A percentile compares a stretch with the other conserved stretches of the same genome.
phyloP scores from a whole-genome alignment of 129 eudicot genomes.

The Centrapalus pauciflorus region DNA sequence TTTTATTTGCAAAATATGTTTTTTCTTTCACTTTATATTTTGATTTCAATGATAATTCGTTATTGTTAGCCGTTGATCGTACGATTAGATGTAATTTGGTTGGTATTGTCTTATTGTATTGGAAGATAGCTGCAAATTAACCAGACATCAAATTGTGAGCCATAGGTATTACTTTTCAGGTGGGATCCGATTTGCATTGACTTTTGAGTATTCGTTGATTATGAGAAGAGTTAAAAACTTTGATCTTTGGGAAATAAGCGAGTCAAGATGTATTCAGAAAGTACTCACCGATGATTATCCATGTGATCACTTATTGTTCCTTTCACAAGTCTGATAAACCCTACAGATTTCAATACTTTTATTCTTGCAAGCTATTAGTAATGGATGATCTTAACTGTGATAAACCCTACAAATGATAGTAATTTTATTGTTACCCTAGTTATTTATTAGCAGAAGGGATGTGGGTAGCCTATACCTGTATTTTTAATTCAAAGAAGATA shows the following conservation, averaged over 20 bases:
- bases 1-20: background rate
- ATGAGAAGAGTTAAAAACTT: constrained; percentile 10
- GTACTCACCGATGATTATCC: background rate
- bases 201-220: constrained; percentile 5
- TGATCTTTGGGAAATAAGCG: background rate
- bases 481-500: background rate
- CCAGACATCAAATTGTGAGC: constrained; percentile 15
- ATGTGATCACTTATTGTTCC: background rate
- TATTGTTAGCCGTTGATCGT: background rate
- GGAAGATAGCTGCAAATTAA: background rate
- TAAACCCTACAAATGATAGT: background rate
- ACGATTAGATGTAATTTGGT: background rate
- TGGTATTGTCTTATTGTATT: background rate
- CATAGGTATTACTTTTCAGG: constrained; percentile 17
- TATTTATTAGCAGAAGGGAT: background rate
- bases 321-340: constrained; percentile 3
- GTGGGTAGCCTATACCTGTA: background rate
- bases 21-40: background rate
- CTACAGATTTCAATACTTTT: background rate
- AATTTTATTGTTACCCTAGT: background rate
- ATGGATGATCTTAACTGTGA: background rate
- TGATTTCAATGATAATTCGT: background rate
- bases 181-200: constrained; percentile 21
- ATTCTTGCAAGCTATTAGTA: background rate
- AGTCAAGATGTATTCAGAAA: background rate